A percentile compares a stretch with the other conserved stretches of the same genome.
Conservation (phyloP, 2,329 filamentous ascomycete genomes). For the Exophiala alcalophila region DNA sequence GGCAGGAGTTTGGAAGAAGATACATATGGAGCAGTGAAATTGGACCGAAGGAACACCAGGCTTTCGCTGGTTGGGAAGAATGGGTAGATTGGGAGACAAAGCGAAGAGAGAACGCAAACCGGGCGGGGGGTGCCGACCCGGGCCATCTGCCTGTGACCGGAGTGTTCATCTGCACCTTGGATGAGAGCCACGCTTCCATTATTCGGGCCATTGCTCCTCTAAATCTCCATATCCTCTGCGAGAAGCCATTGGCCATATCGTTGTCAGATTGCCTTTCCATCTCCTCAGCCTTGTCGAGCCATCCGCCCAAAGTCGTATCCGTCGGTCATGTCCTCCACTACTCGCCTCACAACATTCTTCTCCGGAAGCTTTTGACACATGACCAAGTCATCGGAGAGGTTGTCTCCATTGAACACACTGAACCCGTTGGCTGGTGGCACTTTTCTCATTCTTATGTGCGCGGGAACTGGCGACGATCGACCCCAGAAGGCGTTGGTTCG, state of each 20-base stretch:
- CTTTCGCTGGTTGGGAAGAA: constrained; percentile 70
- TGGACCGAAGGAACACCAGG: constrained; percentile 57
- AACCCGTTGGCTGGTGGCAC: constrained; percentile 96
- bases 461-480: constrained; percentile 88
- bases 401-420: constrained; percentile 82
- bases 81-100: constrained; percentile 66
- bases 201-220: constrained; percentile 67
- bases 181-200: constrained; percentile 83
- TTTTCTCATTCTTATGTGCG: constrained; percentile 86
- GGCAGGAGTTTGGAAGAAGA: constrained; percentile 63
- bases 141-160: constrained; percentile 51
- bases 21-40: constrained; percentile 66
- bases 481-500: constrained; percentile 67
- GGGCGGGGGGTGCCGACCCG: constrained; percentile 43
- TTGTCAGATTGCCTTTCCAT: constrained; percentile 69
- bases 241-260: constrained; percentile 86
- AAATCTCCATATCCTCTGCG: constrained; percentile 82
- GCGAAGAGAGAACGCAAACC: constrained; percentile 56
- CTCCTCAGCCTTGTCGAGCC: constrained; percentile 30
- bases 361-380: constrained; percentile 73
- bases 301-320: constrained; percentile 63
- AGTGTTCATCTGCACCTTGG: constrained; percentile 71
- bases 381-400: constrained; percentile 78
- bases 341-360: constrained; percentile 83
- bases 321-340: constrained; percentile 94